These are phyloP conservation scores for Forsythia suspensa DNA, from an alignment of 257 asterid genomes.

Conservation along the genomic window DNA sequence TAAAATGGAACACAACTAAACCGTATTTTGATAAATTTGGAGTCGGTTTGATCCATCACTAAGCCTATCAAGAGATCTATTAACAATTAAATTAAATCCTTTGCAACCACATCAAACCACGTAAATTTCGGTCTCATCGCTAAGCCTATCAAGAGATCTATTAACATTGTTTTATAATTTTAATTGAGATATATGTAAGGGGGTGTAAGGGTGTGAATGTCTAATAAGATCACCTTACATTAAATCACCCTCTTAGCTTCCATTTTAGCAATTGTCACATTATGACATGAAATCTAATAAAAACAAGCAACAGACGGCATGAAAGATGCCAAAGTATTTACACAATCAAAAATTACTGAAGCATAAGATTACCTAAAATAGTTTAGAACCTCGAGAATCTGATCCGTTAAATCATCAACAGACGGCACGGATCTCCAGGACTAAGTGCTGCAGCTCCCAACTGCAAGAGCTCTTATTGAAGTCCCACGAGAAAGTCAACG, in stretches of 20 bases:
- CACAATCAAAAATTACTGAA: constrained; percentile 1
- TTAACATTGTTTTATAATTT: no score
- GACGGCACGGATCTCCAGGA: constrained; percentile 58
- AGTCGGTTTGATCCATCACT: neutral
- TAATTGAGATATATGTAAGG: no score
- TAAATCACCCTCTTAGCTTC: no score
- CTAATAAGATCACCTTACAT: no score
- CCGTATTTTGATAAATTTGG: neutral
- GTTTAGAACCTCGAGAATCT: constrained; percentile 84
- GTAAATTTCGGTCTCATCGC: no score
- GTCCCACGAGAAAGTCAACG: constrained; percentile 46
- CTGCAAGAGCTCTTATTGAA: constrained; percentile 86
- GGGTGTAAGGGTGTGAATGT: no score
- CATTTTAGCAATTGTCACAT: neutral
- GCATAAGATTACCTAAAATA: constrained; percentile 63
- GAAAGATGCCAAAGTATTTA: no score
- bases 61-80: neutral
- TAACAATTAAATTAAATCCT: neutral
- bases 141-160: no score
- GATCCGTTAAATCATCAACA: constrained; percentile 80
- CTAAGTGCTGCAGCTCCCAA: constrained; percentile 89
- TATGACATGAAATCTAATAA: neutral
- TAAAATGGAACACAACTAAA: neutral
- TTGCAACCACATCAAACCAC: neutral
- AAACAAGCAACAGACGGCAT: neutral